Percentiles rank a stretch among this genome's conserved stretches.
Evolutionary conservation across 2,329 filamentous ascomycete species (phyloP).

Genomic region (Fusarium concolor): DNA sequence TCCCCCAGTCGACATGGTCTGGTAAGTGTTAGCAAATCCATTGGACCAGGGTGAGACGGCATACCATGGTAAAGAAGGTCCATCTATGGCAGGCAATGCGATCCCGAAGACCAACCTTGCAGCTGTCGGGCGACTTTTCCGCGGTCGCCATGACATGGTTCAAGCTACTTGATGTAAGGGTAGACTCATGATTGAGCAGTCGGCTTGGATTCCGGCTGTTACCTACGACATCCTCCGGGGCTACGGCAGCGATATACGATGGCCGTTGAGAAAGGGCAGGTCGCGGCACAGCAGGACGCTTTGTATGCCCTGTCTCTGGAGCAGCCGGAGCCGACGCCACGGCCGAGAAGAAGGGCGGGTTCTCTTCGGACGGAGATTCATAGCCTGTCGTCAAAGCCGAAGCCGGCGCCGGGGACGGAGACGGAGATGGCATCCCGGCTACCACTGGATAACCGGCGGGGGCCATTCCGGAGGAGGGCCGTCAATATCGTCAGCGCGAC

Average conservation of each 20-base stretch:
- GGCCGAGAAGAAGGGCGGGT: constrained; percentile 44
- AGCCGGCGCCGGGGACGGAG: not conserved
- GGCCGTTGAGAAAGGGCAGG: constrained; percentile 34
- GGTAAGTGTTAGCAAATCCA: not conserved
- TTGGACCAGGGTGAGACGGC: not conserved
- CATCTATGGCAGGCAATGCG: constrained; percentile 68
- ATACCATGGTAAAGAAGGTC: constrained; percentile 78
- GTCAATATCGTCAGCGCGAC: constrained; percentile 61
- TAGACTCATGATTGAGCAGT: constrained; percentile 25
- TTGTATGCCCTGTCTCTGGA: not conserved
- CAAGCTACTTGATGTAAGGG: constrained; percentile 41
- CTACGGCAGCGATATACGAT: constrained; percentile 31
- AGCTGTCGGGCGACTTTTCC: constrained; percentile 39
- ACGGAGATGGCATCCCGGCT: constrained; percentile 20
- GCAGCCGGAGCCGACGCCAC: constrained; percentile 16
- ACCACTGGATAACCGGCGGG: constrained; percentile 48
- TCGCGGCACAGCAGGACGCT: constrained; percentile 7
- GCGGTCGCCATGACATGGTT: constrained; percentile 52
- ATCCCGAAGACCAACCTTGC: constrained; percentile 60
- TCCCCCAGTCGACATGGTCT: constrained; percentile 65
- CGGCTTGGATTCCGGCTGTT: constrained; percentile 13
- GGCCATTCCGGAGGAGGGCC: constrained; percentile 53
- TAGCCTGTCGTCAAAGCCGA: constrained; percentile 46
- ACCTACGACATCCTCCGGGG: constrained; percentile 3
- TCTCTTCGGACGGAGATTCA: constrained; percentile 54